Evolutionary conservation across 106 monocot species (phyloP), one percentile per base, ranked within the genome.

Genomic region (Cymbidium sinense): DNA sequence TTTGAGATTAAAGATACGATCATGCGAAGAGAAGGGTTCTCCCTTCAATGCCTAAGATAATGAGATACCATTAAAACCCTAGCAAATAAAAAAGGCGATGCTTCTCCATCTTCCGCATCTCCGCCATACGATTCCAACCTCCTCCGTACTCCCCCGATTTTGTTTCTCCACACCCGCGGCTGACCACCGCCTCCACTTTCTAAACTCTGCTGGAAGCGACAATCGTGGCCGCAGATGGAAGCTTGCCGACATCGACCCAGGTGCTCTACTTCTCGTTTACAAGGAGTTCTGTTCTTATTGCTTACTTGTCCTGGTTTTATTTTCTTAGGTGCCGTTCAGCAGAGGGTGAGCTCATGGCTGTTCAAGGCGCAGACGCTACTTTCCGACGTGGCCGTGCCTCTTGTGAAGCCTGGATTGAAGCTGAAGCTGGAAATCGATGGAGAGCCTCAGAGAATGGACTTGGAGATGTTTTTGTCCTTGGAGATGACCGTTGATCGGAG

Each of bases 281-380:
- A 19, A 18, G 25, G 13, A 1, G 5, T 9, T 77, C 15, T 74
- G 23, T 75, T 18, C 43, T 51, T 54, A 15, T 70, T 64, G 9
- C 34, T 34, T 39, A 23, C 21, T 73, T 20, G 37, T 20, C 44
- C 36, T 50, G n/a, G 35, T 55, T 76, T 6, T 73, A 31, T 83
- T 39, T 28, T 25, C 1, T 35, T 85, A 90, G 93, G 85, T 72
- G 76, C 79, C 11, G 85, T 91, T 21, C 96, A 88, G 75, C 84
- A 91, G 76, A 85, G 67, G 76, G 33, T 93, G 70, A 85, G 77
- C 74, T 93, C 93, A 12, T 93, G 90, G 93, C 79, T 96, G 20
- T 43, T 75, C 70, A 93, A 88, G 86, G 91, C 91, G 9, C 87
- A 82, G 79, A 79, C 81, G 23, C 28, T 85, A 72, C 69, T 96